These are phyloP conservation scores for Talaromyces amestolkiae DNA, from an alignment of 2,329 filamentous ascomycete genomes.

Conservation along the genomic window DNA sequence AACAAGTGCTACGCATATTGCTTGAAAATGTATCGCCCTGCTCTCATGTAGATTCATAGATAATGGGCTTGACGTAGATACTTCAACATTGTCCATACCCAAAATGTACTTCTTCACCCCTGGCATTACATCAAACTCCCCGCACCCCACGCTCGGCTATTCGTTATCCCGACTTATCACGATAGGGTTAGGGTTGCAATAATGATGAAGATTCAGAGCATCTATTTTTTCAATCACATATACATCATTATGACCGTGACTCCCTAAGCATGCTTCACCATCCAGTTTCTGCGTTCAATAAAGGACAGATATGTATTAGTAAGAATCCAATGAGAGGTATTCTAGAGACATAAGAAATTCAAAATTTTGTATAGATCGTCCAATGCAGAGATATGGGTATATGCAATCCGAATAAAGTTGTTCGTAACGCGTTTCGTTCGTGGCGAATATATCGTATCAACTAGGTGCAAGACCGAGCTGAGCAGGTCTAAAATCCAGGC, in stretches of 20 bases:
- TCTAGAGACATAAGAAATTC: not conserved
- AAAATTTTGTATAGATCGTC: not conserved
- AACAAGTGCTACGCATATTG: too few relatives aligned
- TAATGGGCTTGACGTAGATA: not conserved
- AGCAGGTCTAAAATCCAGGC: not conserved
- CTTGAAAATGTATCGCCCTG: not conserved
- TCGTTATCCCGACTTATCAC: not conserved
- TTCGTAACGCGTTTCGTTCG: constrained; percentile 6
- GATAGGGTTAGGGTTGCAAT: not conserved
- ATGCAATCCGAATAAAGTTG: not conserved
- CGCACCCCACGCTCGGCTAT: not conserved
- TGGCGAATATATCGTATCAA: not conserved
- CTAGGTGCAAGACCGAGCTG: not conserved
- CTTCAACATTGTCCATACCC: not conserved
- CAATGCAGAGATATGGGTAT: not conserved
- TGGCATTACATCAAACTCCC: not conserved
- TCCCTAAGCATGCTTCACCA: not conserved
- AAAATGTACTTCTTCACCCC: not conserved
- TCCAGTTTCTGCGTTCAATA: not conserved
- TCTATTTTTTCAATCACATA: not conserved
- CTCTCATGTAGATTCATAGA: not conserved
- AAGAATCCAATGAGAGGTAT: not conserved
- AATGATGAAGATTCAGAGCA: not conserved
- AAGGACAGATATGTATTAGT: not conserved
- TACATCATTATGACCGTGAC: not conserved